Evolutionary conservation across 495 filamentous ascomycete species (phyloP).

Genomic region (Penicillium argentinense): DNA sequence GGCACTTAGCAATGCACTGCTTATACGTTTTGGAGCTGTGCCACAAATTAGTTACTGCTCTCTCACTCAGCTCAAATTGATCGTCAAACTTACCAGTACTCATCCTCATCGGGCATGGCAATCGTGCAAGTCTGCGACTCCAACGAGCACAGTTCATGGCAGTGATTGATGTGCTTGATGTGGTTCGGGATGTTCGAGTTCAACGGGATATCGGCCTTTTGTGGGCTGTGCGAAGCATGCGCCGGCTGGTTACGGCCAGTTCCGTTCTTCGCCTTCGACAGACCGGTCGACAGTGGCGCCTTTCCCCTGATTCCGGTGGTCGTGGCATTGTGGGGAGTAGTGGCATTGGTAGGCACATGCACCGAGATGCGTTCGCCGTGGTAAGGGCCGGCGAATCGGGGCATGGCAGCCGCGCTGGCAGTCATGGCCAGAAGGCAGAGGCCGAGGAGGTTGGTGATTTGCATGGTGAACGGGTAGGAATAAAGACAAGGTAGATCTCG

Average conservation of each 20-base stretch:
- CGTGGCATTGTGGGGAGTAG: conserved; percentile 15
- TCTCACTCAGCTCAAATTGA: not conserved
- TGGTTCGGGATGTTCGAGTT: conserved; percentile 11
- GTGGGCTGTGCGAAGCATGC: not conserved
- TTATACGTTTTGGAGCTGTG: conserved; percentile 23
- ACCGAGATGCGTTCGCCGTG: conserved; percentile 16
- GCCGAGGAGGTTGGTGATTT: conserved; percentile 19
- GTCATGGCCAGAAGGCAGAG: conserved; percentile 22
- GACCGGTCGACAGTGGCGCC: conserved; percentile 13
- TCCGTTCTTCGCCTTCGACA: conserved; percentile 3
- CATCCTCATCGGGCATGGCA: conserved; percentile 29
- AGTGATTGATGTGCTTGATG: conserved; percentile 19
- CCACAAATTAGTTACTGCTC: not conserved
- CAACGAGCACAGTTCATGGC: conserved; percentile 30
- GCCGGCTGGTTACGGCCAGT: not conserved
- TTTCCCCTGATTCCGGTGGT: conserved; percentile 14
- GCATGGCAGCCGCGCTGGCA: conserved; percentile 21
- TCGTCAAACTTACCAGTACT: conserved; percentile 26
- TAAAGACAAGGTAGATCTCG: not conserved
- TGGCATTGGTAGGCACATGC: conserved; percentile 18
- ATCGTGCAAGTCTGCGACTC: conserved; percentile 26
- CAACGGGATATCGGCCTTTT: not conserved
- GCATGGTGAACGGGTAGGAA: conserved; percentile 17
- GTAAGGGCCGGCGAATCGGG: conserved; percentile 21
- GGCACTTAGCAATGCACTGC: conserved; percentile 25